phyloP scores from a whole-genome alignment of 2,329 filamentous ascomycete genomes.

The Fragosphaeria purpurea region DNA sequence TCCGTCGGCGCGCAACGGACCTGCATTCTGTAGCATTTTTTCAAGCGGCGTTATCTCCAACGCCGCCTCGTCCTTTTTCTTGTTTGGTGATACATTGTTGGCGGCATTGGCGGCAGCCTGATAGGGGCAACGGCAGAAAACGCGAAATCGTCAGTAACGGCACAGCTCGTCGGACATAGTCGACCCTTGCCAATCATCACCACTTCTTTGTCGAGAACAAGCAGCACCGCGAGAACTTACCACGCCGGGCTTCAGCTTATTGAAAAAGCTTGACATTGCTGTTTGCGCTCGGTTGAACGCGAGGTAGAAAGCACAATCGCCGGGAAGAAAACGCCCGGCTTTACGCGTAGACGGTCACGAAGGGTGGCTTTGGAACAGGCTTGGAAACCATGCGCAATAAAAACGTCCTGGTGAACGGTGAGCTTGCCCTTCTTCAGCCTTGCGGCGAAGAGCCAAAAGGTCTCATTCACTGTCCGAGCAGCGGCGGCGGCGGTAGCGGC shows the following conservation, averaged over 20 bases:
- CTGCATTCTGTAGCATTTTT: slow-evolving; percentile 73
- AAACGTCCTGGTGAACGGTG: not conserved
- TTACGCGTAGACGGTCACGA: no score
- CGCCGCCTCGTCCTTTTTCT: slow-evolving; percentile 48
- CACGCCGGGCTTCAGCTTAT: slow-evolving; percentile 46
- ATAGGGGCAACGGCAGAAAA: not conserved
- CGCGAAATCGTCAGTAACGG: not conserved
- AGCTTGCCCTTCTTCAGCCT: not conserved
- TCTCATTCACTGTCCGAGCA: slow-evolving; percentile 3
- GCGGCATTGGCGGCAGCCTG: slow-evolving; percentile 35
- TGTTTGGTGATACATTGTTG: slow-evolving; percentile 27
- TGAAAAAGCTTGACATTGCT: slow-evolving; percentile 47
- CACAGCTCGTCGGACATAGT: no score
- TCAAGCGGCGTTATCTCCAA: slow-evolving; percentile 53
- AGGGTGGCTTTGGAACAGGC: no score
- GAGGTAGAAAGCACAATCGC: not conserved
- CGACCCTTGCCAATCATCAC: no score
- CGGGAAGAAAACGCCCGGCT: not conserved
- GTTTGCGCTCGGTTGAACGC: not conserved
- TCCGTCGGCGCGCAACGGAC: slow-evolving; percentile 72
- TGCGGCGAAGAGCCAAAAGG: not conserved
- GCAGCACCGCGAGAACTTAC: slow-evolving; percentile 31
- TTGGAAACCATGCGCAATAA: no score
- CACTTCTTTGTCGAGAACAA: no score
- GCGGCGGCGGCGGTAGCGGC: not conserved